A percentile compares a stretch with the other conserved stretches of the same genome.
These are phyloP conservation scores for Thyridium curvatum DNA, from an alignment of 2,329 filamentous ascomycete genomes.

Conservation along the genomic window DNA sequence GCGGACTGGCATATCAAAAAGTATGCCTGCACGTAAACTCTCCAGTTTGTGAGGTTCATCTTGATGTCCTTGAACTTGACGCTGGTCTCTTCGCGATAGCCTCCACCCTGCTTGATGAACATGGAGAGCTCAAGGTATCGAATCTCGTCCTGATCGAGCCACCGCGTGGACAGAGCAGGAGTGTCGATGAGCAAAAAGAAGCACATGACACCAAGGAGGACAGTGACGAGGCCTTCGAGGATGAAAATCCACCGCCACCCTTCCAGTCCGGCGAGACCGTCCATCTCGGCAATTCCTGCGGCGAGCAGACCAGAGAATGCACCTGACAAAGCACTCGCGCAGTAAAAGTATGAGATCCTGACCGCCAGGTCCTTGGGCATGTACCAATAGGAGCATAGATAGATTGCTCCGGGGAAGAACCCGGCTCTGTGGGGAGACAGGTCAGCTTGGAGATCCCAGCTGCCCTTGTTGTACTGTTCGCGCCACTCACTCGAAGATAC, in stretches of 20 bases:
- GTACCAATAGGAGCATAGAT: conserved; percentile 21
- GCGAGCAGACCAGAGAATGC: conserved; percentile 6
- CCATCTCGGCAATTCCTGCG: conserved; percentile 4
- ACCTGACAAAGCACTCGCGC: conserved; percentile 2
- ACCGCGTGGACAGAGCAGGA: conserved; percentile 22
- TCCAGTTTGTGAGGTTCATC: conserved; percentile 21
- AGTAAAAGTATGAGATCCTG: conserved; percentile 5
- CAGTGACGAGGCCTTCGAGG: conserved; percentile 33
- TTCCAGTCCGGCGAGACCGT: conserved; percentile 3
- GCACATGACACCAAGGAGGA: conserved; percentile 26
- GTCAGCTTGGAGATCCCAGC: neutral
- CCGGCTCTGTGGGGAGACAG: conserved; percentile 10
- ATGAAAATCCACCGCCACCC: conserved; percentile 36
- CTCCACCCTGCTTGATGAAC: conserved; percentile 24
- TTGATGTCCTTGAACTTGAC: conserved; percentile 16
- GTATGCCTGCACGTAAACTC: conserved; percentile 18
- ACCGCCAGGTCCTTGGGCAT: conserved; percentile 16
- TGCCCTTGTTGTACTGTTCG: too few relatives aligned
- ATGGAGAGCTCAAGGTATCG: conserved; percentile 19
- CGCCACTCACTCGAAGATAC: conserved; percentile 17
- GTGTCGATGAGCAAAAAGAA: conserved; percentile 40
- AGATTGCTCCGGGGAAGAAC: conserved; percentile 21
- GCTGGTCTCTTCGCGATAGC: conserved; percentile 13
- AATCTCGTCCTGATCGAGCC: conserved; percentile 28
- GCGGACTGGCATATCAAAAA: conserved; percentile 1